A percentile compares a stretch with the other conserved stretches of the same genome.
These are phyloP conservation scores for Raphanus hybrid DNA, from an alignment of 441 rosid genomes.

Conservation along the genomic window DNA sequence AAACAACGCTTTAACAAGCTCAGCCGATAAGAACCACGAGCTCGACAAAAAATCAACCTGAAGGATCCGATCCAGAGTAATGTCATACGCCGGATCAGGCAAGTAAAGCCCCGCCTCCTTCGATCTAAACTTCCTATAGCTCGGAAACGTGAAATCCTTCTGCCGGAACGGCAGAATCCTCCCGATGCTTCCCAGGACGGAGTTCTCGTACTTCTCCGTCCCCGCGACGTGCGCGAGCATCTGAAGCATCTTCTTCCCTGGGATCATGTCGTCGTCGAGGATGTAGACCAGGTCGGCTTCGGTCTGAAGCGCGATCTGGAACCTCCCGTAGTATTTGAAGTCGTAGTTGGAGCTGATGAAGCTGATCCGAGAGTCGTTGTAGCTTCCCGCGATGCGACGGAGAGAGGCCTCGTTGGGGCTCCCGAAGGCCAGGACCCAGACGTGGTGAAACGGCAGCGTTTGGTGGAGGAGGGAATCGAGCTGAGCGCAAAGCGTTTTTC, in stretches of 20 bases:
- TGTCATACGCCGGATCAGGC: slow-evolving; percentile 97
- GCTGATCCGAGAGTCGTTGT: slow-evolving; percentile 88
- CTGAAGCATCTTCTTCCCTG: slow-evolving; percentile 92
- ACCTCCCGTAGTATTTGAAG: slow-evolving; percentile 95
- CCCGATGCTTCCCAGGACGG: slow-evolving; percentile 93
- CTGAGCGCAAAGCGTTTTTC: slow-evolving; percentile 93
- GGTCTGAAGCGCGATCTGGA: slow-evolving; percentile 92
- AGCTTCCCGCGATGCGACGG: slow-evolving; percentile 72
- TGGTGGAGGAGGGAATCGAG: slow-evolving; percentile 87
- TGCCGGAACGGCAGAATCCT: slow-evolving; percentile 91
- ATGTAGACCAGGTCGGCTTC: slow-evolving; percentile 88
- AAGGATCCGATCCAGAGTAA: slow-evolving; percentile 71
- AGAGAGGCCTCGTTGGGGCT: slow-evolving; percentile 78
- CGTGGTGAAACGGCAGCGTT: slow-evolving; percentile 86
- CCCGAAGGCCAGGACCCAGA: slow-evolving; percentile 94
- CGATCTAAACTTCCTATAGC: slow-evolving; percentile 86
- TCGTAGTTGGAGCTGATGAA: slow-evolving; percentile 90
- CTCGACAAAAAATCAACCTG: slow-evolving; percentile 97
- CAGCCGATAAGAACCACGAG: slow-evolving; percentile 95
- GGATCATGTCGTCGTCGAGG: slow-evolving; percentile 94
- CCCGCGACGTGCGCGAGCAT: slow-evolving; percentile 91
- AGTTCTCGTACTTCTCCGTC: slow-evolving; percentile 84
- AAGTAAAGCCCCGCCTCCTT: slow-evolving; percentile 94
- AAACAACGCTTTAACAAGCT: slow-evolving; percentile 85
- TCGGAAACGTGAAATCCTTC: slow-evolving; percentile 91